Evolutionary conservation across 2,329 filamentous ascomycete species (phyloP), one percentile per base, ranked within the genome.

Genomic region (Dactylellina drechsleri): DNA sequence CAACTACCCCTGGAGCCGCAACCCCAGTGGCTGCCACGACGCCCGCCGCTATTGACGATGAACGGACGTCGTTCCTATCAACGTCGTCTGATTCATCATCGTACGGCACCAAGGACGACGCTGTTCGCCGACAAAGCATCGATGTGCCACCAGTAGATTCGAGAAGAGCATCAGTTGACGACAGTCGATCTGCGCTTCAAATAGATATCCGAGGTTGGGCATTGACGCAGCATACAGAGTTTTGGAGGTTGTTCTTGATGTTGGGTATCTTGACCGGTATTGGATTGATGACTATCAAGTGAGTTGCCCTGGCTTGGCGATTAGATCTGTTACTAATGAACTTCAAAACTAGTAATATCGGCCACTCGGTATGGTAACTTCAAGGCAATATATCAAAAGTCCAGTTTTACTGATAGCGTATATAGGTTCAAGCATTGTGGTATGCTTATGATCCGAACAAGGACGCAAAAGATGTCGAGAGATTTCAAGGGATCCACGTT

Each of bases 211-310:
- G 94, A 81, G 95, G 95, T 77, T 84, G 92, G 80, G 86, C 87
- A 15, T 85, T 99, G 80, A 83, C 97, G 36, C 85, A 84, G 62
- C 88, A 87, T 75, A 79, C 89, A 56, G 91, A 96, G 77, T 99
- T 98, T 82, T 98, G 93, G 93, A 91, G 96, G 80, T 83, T 96
- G 28, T 98, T 96, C 82, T 82, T 87, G 68, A 89, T 97, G 78
- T 92, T 99, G 87, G 93, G 90, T 45, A 87, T 97, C n/a, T 85
- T 98, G 76, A 92, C 93, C 4, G 95, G 95, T 61, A 91, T 97
- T 79, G 95, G 95, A 10, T 84, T 99, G 77, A 99, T 99, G 95
- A 98, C 94, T 0, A 99, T 99, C 83, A 99, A 99, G 93, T 96
- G 85, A 82, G 23, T 16, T 23, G 47, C 43, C 13, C 5, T 2